phyloP scores from a whole-genome alignment of 768 basidiomycete genomes.

The Kwoniella mangroviensis region DNA sequence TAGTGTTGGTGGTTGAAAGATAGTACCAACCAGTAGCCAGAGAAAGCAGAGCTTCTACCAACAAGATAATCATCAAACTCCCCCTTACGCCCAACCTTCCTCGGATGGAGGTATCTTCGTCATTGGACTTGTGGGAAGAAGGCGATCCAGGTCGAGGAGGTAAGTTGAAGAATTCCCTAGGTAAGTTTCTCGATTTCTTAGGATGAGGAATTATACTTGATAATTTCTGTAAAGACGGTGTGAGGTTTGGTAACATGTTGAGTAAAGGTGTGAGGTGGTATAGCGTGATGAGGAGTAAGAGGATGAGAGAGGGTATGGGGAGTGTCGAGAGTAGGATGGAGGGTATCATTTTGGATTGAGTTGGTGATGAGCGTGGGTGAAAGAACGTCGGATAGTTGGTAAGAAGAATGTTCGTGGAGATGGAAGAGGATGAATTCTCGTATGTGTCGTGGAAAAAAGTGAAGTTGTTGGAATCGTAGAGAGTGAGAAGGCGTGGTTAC shows the following conservation, averaged over 20 bases:
- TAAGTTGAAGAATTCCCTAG: conserved; percentile 52
- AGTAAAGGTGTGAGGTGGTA: conserved; percentile 40
- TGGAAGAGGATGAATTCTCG: no score
- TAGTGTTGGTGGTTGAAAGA: background rate
- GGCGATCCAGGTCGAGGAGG: conserved; percentile 36
- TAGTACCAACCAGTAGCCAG: conserved; percentile 25
- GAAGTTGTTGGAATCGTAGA: background rate
- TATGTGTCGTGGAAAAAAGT: background rate
- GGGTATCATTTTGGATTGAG: conserved; percentile 31
- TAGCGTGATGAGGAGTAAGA: conserved; percentile 33
- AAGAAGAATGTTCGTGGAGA: background rate
- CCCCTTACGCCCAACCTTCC: conserved; percentile 25
- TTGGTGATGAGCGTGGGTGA: background rate
- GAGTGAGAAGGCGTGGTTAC: no score
- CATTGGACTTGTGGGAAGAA: background rate
- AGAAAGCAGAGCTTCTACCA: conserved; percentile 11
- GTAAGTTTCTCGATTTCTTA: conserved; percentile 36
- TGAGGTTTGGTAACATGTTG: conserved; percentile 25
- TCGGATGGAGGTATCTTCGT: conserved; percentile 5
- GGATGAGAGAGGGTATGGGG: conserved; percentile 34
- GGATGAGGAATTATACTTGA: conserved; percentile 45
- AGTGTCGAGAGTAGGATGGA: conserved; percentile 28
- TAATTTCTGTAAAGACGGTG: conserved; percentile 24
- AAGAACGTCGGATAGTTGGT: background rate
- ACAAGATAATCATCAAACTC: conserved; percentile 30